Conservation (phyloP, 371 early-diverging fungal species). For the Rhizopus stolonifer region DNA sequence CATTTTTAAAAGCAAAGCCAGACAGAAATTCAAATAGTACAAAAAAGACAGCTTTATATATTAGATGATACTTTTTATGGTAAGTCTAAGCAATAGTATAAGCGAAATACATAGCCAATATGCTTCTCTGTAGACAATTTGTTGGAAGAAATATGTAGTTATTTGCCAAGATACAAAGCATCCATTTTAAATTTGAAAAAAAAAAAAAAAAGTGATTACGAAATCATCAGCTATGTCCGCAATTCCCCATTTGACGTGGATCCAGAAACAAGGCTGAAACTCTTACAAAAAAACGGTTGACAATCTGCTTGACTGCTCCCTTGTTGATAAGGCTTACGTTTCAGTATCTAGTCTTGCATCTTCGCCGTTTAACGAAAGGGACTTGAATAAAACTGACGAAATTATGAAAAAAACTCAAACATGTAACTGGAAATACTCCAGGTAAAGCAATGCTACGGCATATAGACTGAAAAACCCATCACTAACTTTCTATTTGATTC, state of each 20-base stretch:
- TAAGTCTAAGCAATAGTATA: conserved; percentile 21
- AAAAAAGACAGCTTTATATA: conserved; percentile 20
- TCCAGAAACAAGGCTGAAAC: conserved; percentile 11
- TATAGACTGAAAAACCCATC: conserved; percentile 18
- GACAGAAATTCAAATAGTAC: conserved; percentile 21
- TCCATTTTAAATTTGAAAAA: conserved; percentile 11
- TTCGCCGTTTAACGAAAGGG: conserved; percentile 20
- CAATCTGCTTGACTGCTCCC: conserved; percentile 19
- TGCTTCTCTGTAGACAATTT: conserved; percentile 6
- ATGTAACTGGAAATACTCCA: conserved; percentile 22
- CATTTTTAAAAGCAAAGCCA: conserved; percentile 20
- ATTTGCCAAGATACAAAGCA: conserved; percentile 8
- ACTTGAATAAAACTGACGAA: conserved; percentile 19
- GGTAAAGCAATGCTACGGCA: conserved; percentile 20
- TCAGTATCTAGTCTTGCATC: conserved; percentile 19
- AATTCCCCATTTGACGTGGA: conserved; percentile 9
- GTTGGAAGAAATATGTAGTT: conserved; percentile 3
- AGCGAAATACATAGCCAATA: conserved; percentile 21
- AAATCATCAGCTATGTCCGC: conserved; percentile 16
- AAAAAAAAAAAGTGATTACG: conserved; percentile 12
- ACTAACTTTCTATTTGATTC: conserved; percentile 9
- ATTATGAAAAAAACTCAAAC: conserved; percentile 20
- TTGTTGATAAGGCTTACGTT: conserved; percentile 16
- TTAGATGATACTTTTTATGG: conserved; percentile 20
- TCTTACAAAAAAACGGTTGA: conserved; percentile 8